These are phyloP conservation scores for Nevesoporus exiguus DNA, from an alignment of 768 basidiomycete genomes.

Conservation along the genomic window DNA sequence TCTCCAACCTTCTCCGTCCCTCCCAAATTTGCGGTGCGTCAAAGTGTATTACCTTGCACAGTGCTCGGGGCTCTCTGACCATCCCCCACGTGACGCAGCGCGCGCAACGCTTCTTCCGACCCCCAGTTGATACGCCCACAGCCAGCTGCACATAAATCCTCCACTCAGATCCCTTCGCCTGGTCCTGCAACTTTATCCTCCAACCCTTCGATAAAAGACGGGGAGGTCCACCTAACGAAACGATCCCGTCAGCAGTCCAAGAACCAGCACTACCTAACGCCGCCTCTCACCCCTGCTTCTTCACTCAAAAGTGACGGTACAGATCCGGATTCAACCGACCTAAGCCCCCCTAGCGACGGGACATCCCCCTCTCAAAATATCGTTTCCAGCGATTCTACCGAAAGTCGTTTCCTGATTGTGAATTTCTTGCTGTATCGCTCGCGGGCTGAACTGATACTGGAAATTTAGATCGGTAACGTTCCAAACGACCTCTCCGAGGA, in stretches of 20 bases:
- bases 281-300: constrained; percentile 69
- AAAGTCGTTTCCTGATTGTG: constrained; percentile 35
- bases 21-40: constrained; percentile 65
- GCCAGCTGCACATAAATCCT: constrained; percentile 17
- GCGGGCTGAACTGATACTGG: constrained; percentile 10
- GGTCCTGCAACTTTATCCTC: constrained; percentile 12
- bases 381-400: constrained; percentile 13
- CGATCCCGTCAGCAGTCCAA: constrained; percentile 22
- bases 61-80: constrained; percentile 2
- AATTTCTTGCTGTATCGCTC: not conserved
- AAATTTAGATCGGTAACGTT: constrained; percentile 40
- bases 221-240: constrained; percentile 17
- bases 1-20: constrained; percentile 62
- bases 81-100: constrained; percentile 21
- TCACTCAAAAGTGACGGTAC: constrained; percentile 40
- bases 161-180: constrained; percentile 18
- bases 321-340: constrained; percentile 32
- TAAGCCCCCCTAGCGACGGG: constrained; percentile 17
- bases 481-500: constrained; percentile 32
- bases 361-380: constrained; percentile 17
- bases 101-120: constrained; percentile 23
- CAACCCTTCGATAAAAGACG: constrained; percentile 12
- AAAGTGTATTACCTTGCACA: not conserved
- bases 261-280: constrained; percentile 49
- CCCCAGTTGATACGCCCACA: constrained; percentile 31